Evolutionary conservation across 75 land plant genomes (phyloP).

Genomic region (Adiantum capillusveneris): DNA sequence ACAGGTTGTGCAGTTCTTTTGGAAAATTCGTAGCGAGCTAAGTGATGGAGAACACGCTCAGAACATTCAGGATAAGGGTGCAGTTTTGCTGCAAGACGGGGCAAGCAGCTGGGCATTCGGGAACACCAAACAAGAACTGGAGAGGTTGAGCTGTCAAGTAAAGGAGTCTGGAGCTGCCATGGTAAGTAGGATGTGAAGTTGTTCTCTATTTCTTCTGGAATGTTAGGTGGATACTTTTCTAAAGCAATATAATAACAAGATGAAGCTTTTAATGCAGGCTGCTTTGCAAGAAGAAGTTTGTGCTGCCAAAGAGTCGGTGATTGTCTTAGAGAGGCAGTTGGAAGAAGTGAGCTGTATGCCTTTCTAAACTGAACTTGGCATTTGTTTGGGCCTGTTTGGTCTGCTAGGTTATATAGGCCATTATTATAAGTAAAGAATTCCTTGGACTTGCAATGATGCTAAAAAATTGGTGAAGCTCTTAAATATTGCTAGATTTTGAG

Average conservation of each 20-base stretch:
- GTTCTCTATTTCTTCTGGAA: not conserved
- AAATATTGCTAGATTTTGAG: too few species aligned
- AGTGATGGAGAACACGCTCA: not conserved
- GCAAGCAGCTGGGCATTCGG: not conserved
- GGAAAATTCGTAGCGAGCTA: not conserved
- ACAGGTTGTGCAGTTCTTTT: not conserved
- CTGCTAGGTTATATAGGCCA: too few species aligned
- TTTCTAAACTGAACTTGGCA: too few species aligned
- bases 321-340: not conserved
- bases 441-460: too few species aligned
- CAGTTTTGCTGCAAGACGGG: not conserved
- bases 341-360: slow-evolving; percentile 1
- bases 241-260: not conserved
- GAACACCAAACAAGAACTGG: not conserved
- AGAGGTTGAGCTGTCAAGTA: not conserved
- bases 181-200: not conserved
- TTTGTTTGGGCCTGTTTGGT: too few species aligned
- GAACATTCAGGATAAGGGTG: not conserved
- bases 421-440: too few species aligned
- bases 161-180: not conserved
- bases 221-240: not conserved
- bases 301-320: not conserved
- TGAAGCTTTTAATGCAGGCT: not conserved
- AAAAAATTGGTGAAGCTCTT: too few species aligned
- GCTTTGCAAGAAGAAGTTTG: not conserved